Evolutionary conservation across 306 rosid genomes (phyloP).

Genomic region (Trifolium fragiferum): DNA sequence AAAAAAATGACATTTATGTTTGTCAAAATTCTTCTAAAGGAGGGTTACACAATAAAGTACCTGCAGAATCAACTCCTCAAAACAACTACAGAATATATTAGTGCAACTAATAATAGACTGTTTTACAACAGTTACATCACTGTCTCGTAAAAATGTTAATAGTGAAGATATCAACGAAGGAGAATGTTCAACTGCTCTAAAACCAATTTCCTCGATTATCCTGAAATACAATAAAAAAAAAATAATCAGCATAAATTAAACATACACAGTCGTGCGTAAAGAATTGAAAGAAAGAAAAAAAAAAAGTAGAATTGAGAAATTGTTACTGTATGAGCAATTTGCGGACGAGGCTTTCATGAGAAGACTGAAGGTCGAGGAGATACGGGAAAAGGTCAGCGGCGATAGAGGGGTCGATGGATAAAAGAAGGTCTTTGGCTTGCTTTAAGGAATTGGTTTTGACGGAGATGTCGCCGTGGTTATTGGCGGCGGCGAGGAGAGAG

Average conservation of each 20-base stretch:
- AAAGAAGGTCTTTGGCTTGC: conserved; percentile 74
- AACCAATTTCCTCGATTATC: conserved; percentile 82
- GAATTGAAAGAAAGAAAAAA: conserved; percentile 27
- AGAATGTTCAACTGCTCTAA: conserved; percentile 74
- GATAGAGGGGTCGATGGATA: conserved; percentile 67
- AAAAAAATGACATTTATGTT: not conserved
- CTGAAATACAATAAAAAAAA: conserved; percentile 49
- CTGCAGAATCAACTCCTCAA: conserved; percentile 85
- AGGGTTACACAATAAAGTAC: conserved; percentile 48
- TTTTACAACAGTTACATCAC: conserved; percentile 55
- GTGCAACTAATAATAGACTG: conserved; percentile 79
- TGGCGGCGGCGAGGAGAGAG: conserved; percentile 88
- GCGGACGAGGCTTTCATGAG: conserved; percentile 81
- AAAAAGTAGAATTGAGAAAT: conserved; percentile 46
- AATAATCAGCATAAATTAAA: not conserved
- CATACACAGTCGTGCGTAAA: conserved; percentile 7
- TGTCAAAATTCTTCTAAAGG: not conserved
- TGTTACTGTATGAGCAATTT: conserved; percentile 73
- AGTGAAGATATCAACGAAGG: conserved; percentile 65
- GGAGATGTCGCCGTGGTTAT: conserved; percentile 91
- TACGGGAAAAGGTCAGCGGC: conserved; percentile 84
- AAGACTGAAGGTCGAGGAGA: conserved; percentile 85
- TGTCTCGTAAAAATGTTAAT: conserved; percentile 68
- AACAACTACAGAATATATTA: conserved; percentile 59
- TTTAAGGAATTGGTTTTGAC: conserved; percentile 78